Conservation (phyloP, 2,329 filamentous ascomycete species). For the Colletotrichum siamense region DNA sequence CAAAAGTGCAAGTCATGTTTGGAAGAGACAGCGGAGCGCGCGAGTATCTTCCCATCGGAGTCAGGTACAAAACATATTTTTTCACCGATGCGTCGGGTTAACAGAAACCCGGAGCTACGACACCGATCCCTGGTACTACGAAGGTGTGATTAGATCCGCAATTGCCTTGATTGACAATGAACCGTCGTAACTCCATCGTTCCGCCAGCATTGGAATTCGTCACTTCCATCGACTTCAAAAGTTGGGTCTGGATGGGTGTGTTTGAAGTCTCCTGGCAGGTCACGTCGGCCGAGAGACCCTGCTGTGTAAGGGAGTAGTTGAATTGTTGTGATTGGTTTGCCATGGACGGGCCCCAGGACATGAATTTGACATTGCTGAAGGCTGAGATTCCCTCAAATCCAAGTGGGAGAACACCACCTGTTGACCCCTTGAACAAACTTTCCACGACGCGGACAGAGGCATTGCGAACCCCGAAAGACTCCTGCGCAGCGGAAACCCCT, state of each 20-base stretch:
- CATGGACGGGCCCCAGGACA: background rate
- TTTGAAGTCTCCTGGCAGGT: background rate
- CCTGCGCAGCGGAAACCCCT: background rate
- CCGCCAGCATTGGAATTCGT: background rate
- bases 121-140: background rate
- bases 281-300: background rate
- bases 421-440: background rate
- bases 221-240: background rate
- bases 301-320: background rate
- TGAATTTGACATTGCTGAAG: background rate
- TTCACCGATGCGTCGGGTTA: background rate
- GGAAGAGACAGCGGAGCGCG: background rate
- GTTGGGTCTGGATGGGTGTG: background rate
- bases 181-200: background rate
- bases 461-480: background rate
- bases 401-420: background rate
- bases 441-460: background rate
- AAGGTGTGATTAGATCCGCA: background rate
- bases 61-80: background rate
- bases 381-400: background rate
- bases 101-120: background rate
- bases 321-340: background rate
- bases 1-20: background rate
- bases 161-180: background rate
- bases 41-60: background rate